These are phyloP conservation scores for Naganishia albida DNA, from an alignment of 1,284 basidiomycete species.

Conservation along the genomic window DNA sequence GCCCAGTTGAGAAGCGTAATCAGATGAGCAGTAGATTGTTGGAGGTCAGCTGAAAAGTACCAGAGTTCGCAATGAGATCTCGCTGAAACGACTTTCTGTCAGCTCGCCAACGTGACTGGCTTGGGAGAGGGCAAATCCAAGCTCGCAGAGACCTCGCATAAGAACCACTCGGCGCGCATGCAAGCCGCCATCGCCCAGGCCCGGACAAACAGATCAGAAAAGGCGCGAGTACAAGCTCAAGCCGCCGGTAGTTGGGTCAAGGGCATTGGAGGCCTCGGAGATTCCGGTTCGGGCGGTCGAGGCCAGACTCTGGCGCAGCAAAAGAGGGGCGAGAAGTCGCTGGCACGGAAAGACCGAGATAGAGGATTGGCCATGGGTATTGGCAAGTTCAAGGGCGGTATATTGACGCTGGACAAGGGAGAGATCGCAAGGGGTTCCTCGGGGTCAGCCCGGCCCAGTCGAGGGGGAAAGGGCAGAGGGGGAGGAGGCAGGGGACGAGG, in stretches of 20 bases:
- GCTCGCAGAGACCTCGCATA: constrained; percentile 34
- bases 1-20: constrained; percentile 52
- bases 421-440: constrained; percentile 45
- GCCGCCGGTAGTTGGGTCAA: constrained; percentile 47
- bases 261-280: constrained; percentile 46
- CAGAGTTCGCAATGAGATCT: neutral
- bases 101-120: constrained; percentile 43
- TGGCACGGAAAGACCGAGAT: constrained; percentile 37
- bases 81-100: neutral
- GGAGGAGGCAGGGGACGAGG: constrained; percentile 33
- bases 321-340: constrained; percentile 28
- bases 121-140: constrained; percentile 45
- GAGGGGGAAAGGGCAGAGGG: constrained; percentile 29
- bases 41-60: constrained; percentile 35
- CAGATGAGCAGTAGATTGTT: constrained; percentile 46
- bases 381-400: constrained; percentile 49
- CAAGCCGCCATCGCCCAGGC: constrained; percentile 48
- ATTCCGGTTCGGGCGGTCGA: constrained; percentile 36
- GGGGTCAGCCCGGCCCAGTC: constrained; percentile 7
- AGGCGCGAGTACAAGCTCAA: constrained; percentile 42
- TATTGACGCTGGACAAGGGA: constrained; percentile 46
- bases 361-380: constrained; percentile 52
- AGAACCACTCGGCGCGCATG: constrained; percentile 45
- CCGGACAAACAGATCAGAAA: constrained; percentile 39
- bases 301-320: constrained; percentile 27